Evolutionary conservation across 2,329 filamentous ascomycete genomes (phyloP).

Genomic region (Beauveria asiatica): DNA sequence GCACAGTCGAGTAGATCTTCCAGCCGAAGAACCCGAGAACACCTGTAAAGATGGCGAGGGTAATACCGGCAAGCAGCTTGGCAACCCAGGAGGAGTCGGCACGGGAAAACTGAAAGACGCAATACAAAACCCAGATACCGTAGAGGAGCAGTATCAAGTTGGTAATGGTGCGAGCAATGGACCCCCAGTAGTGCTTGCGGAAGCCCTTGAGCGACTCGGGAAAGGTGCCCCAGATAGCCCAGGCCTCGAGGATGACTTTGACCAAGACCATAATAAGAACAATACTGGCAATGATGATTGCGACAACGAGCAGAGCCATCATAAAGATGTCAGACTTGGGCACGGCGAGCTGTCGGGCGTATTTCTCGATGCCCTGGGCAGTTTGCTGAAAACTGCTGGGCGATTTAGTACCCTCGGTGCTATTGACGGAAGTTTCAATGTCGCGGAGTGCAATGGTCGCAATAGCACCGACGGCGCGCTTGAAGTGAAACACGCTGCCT

Average conservation of each 20-base stretch:
- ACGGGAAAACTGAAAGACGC: constrained; percentile 87
- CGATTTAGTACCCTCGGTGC: constrained; percentile 20
- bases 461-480: constrained; percentile 43
- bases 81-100: constrained; percentile 87
- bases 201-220: constrained; percentile 73
- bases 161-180: constrained; percentile 81
- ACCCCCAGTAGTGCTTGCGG: constrained; percentile 93
- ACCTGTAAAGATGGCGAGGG: constrained; percentile 69
- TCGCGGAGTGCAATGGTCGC: constrained; percentile 45
- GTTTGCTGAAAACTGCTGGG: constrained; percentile 32
- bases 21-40: constrained; percentile 76
- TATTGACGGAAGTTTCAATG: constrained; percentile 37
- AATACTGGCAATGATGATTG: constrained; percentile 76
- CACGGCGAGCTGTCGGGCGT: constrained; percentile 74
- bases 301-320: constrained; percentile 83
- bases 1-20: constrained; percentile 72
- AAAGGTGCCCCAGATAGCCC: constrained; percentile 84
- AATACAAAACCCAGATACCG: constrained; percentile 91
- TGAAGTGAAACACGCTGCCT: constrained; percentile 36
- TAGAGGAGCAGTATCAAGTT: constrained; percentile 87
- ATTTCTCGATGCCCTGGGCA: constrained; percentile 72
- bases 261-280: constrained; percentile 79
- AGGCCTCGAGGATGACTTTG: constrained; percentile 84
- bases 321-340: constrained; percentile 91
- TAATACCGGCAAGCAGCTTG: constrained; percentile 73